phyloP scores from a whole-genome alignment of 257 asterid genomes.

The Salvia miltiorrhiza region DNA sequence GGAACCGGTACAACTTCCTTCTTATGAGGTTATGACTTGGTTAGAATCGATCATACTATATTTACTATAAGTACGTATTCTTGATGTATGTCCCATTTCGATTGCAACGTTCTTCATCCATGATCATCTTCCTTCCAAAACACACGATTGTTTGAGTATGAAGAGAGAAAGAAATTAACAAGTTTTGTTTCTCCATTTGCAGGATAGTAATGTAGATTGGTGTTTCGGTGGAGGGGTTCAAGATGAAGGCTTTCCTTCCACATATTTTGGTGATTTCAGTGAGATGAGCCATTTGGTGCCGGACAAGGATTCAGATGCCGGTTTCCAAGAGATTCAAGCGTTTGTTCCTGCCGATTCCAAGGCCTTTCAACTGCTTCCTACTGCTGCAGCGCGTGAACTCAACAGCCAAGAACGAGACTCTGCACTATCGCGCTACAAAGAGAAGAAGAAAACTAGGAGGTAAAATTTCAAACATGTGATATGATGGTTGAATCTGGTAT shows the following conservation, averaged over 20 bases:
- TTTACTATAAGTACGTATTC: neutral
- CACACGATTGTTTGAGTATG: neutral
- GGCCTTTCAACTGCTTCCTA: constrained; percentile 36
- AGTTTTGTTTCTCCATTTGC: constrained; percentile 28
- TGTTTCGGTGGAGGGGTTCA: constrained; percentile 30
- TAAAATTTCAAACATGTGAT: neutral
- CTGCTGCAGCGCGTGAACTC: constrained; percentile 46
- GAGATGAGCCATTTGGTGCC: constrained; percentile 60
- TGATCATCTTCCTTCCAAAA: neutral
- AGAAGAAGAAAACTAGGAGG: constrained; percentile 93
- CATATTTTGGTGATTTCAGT: constrained; percentile 30
- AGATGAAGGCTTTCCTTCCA: constrained; percentile 48
- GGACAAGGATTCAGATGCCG: constrained; percentile 57
- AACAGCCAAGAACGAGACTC: constrained; percentile 79
- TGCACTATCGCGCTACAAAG: constrained; percentile 85
- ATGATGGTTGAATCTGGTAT: neutral
- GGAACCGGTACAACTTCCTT: constrained; percentile 37
- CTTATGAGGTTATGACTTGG: constrained; percentile 44
- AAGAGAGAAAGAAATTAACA: neutral
- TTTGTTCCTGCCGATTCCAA: constrained; percentile 30
- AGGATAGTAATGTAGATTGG: constrained; percentile 44
- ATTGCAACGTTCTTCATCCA: neutral
- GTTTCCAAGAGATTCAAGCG: constrained; percentile 44
- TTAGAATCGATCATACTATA: too few species aligned
- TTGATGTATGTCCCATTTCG: neutral